Evolutionary conservation across 2,329 filamentous ascomycete species (phyloP), one percentile per base, ranked within the genome.

Genomic region (Aspergillus sp.): DNA sequence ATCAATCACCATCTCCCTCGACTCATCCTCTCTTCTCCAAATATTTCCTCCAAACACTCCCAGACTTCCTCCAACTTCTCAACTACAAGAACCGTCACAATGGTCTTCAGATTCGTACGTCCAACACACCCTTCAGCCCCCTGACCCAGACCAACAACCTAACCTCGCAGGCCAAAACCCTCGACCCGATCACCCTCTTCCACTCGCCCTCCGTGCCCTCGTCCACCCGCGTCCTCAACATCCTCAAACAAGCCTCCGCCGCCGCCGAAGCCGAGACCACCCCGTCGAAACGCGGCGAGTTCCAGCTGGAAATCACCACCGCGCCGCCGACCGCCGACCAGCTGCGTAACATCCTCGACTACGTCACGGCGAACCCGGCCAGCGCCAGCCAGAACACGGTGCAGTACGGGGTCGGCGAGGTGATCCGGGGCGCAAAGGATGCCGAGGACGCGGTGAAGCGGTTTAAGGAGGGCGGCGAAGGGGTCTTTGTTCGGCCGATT

Each of bases 111-210:
- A 47, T 62, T 64, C 49, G 60, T 61, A 59, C 23, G 59, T 54
- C 7, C 16, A 13, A 5, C 29, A 17, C 6, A 14, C 31, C 29
- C 19, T 17, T 11, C 2, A 29, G 46, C 29, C 23, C 1, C 23
- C 45, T 16, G 14, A 17, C 32, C 32, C 13, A 48, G 9, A 36
- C 32, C 20, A 16, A 46, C 42, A 51, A 47, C 36, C 44, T 23
- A 34, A 41, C 43, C 38, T 10, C 16, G 5, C 66, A 91, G 88
- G 83, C 81, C 75, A 92, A 91, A 80, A 82, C 88, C 61, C 82
- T 89, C 73, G 92, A 97, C 78, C 89, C 96, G 61, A 85, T 97
- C 70, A 97, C 93, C 56, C 87, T 99, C 79, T 99, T 97, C 81
- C 92, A 97, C 82, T 89, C 89, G 73, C 84, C 93, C 53, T 82